Evolutionary conservation across 2,329 filamentous ascomycete species (phyloP).

Genomic region (Ceratocystis eucalypticola): DNA sequence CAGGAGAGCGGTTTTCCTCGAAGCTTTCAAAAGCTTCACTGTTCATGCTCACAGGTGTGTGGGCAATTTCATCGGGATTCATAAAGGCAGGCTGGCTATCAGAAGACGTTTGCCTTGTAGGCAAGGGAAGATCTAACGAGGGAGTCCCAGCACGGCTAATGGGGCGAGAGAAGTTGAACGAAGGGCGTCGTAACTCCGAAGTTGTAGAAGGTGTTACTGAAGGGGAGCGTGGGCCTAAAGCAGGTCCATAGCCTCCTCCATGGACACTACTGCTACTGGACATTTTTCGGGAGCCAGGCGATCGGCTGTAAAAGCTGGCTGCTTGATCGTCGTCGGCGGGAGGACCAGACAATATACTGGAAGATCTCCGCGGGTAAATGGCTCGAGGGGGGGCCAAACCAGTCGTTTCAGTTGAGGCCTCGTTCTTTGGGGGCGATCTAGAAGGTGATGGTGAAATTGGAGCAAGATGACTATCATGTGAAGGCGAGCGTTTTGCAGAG

Average conservation of each 20-base stretch:
- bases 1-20: constrained; percentile 22
- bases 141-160: constrained; percentile 60
- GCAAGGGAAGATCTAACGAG: constrained; percentile 32
- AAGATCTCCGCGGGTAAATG: constrained; percentile 38
- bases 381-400: constrained; percentile 38
- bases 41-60: constrained; percentile 59
- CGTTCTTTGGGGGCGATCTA: constrained; percentile 11
- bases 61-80: constrained; percentile 49
- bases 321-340: constrained; percentile 53
- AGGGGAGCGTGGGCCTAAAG: constrained; percentile 46
- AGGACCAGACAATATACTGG: constrained; percentile 50
- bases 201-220: constrained; percentile 59
- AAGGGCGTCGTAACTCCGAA: constrained; percentile 64
- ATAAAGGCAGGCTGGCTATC: constrained; percentile 49
- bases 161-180: constrained; percentile 90
- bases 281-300: constrained; percentile 53
- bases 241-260: constrained; percentile 17
- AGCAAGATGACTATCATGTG: constrained; percentile 25
- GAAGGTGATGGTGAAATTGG: constrained; percentile 30
- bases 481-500: constrained; percentile 45
- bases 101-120: constrained; percentile 48
- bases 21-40: constrained; percentile 52
- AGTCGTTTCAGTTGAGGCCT: constrained; percentile 21
- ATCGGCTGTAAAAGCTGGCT: constrained; percentile 29
- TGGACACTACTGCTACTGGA: constrained; percentile 52